A percentile compares a stretch with the other conserved stretches of the same genome.
These are phyloP conservation scores for Geotrichum siamense DNA, from an alignment of 1,139 yeast species.

Conservation along the genomic window DNA sequence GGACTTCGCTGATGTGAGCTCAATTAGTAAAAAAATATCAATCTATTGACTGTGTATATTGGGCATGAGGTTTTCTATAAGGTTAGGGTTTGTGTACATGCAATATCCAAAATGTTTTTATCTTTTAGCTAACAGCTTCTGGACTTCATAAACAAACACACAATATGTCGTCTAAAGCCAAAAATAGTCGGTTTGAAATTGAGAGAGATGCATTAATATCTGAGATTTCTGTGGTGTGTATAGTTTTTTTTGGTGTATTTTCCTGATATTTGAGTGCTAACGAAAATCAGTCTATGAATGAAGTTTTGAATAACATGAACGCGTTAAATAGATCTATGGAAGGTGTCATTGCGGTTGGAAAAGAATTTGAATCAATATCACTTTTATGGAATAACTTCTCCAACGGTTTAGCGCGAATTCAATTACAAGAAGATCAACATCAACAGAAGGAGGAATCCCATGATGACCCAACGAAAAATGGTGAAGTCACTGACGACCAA, in stretches of 20 bases:
- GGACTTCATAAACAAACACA: too few species aligned
- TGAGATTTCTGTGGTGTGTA: conserved; percentile 35
- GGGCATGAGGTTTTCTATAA: too few species aligned
- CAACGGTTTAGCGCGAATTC: conserved; percentile 31
- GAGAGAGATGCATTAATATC: conserved; percentile 40
- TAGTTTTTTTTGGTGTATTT: too few species aligned
- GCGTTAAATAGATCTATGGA: conserved; percentile 47
- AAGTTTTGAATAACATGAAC: conserved; percentile 44
- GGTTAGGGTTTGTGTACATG: too few species aligned
- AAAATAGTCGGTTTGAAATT: conserved; percentile 37
- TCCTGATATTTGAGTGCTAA: conserved; percentile 10
- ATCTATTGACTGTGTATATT: too few species aligned
- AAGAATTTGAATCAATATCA: conserved; percentile 47
- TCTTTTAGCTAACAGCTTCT: too few species aligned
- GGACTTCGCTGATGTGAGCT: too few species aligned
- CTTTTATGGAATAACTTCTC: conserved; percentile 47
- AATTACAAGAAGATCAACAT: conserved; percentile 2
- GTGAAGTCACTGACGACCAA: background rate
- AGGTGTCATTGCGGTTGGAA: conserved; percentile 47
- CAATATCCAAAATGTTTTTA: too few species aligned
- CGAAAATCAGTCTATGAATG: conserved; percentile 40
- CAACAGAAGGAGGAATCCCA: background rate
- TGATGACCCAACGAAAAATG: background rate
- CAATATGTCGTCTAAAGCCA: too few species aligned
- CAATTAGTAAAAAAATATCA: too few species aligned